Evolutionary conservation across 495 filamentous ascomycete genomes (phyloP).

Genomic region (Paragyromitra xinjiangensis): DNA sequence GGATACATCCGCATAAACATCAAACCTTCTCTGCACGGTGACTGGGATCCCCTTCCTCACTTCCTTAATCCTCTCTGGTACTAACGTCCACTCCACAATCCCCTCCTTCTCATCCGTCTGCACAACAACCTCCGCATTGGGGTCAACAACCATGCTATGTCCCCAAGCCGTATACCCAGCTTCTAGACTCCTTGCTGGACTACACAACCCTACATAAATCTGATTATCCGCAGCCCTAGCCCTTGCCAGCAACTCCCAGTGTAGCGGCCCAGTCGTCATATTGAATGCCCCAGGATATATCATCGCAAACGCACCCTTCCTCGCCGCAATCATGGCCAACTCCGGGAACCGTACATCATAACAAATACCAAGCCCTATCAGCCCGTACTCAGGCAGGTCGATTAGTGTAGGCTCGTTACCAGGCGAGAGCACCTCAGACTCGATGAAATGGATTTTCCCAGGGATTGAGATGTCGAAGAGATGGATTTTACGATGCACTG

Average conservation of each 20-base stretch:
- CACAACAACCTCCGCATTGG: slow-evolving; percentile 80
- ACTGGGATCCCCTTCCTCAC: slow-evolving; percentile 86
- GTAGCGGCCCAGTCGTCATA: slow-evolving; percentile 85
- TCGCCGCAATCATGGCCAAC: slow-evolving; percentile 86
- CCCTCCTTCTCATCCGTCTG: slow-evolving; percentile 74
- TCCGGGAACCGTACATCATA: slow-evolving; percentile 98
- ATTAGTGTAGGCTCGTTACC: slow-evolving; percentile 83
- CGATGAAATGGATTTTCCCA: slow-evolving; percentile 87
- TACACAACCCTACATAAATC: slow-evolving; percentile 90
- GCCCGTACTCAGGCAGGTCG: slow-evolving; percentile 84
- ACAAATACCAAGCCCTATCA: slow-evolving; percentile 87
- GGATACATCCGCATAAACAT: slow-evolving; percentile 94
- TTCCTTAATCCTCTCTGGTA: slow-evolving; percentile 74
- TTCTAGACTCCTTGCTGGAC: slow-evolving; percentile 70
- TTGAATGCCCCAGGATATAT: slow-evolving; percentile 97
- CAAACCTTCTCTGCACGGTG: slow-evolving; percentile 84
- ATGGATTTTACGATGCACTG: slow-evolving; percentile 90
- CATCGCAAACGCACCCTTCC: slow-evolving; percentile 81
- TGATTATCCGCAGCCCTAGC: slow-evolving; percentile 94
- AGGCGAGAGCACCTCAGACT: slow-evolving; percentile 85
- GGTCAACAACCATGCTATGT: slow-evolving; percentile 86
- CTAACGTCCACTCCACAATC: slow-evolving; percentile 78
- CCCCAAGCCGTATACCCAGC: slow-evolving; percentile 90
- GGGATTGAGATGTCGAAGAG: slow-evolving; percentile 99
- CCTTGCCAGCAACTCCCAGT: slow-evolving; percentile 85